Conservation (phyloP, 2,329 filamentous ascomycete genomes). For the Talaromyces sp. region DNA sequence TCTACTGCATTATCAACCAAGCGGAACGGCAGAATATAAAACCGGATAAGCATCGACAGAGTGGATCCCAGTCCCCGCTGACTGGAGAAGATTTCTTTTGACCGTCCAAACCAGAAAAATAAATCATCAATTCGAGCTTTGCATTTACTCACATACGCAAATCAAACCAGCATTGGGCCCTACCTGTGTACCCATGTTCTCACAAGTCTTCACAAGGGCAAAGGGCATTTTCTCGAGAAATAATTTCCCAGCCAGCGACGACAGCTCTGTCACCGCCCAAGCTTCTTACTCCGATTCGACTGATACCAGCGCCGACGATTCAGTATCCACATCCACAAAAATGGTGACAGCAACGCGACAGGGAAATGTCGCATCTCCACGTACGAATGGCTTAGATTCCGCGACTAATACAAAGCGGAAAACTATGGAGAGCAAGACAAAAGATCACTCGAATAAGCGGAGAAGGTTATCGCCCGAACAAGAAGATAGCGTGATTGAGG, state of each 20-base stretch:
- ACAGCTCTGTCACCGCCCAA: slow-evolving; percentile 18
- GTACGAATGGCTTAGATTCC: slow-evolving; percentile 18
- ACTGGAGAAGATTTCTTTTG: slow-evolving; percentile 10
- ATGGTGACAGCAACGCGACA: slow-evolving; percentile 38
- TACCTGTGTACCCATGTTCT: slow-evolving; percentile 37
- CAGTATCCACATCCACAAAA: slow-evolving; percentile 18
- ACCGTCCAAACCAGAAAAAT: not conserved
- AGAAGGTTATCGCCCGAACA: slow-evolving; percentile 27
- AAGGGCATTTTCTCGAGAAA: slow-evolving; percentile 40
- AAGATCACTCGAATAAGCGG: slow-evolving; percentile 33
- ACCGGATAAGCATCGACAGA: slow-evolving; percentile 19
- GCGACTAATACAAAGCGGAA: slow-evolving; percentile 35
- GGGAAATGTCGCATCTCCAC: slow-evolving; percentile 23
- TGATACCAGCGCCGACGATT: slow-evolving; percentile 13
- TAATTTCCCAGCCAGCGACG: slow-evolving; percentile 24
- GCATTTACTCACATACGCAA: not conserved
- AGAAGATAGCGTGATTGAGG: slow-evolving; percentile 20
- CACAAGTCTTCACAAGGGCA: slow-evolving; percentile 41
- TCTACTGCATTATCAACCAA: not conserved
- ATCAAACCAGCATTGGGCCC: slow-evolving; percentile 1
- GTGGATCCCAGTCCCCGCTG: slow-evolving; percentile 10
- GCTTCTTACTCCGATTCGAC: slow-evolving; percentile 14
- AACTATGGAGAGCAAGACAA: slow-evolving; percentile 22
- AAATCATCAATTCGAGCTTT: not conserved
- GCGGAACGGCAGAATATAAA: slow-evolving; percentile 22